Base-by-base conservation (phyloP, 495 filamentous ascomycete species). In the Aspergillus hancockii region DNA sequence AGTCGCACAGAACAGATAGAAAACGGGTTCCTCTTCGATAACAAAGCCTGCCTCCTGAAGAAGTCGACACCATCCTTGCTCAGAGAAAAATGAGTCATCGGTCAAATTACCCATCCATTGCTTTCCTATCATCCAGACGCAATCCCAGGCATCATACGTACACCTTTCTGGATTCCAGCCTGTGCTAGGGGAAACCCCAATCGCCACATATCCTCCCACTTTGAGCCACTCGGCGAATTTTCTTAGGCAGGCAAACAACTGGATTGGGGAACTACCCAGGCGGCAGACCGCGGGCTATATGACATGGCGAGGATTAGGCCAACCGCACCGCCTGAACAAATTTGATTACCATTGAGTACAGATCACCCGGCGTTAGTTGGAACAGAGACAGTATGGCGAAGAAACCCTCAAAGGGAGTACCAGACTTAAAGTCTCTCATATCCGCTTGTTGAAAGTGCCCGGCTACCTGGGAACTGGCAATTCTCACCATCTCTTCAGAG, bases 391-490 rank as follows among this genome's bases (percentile, higher is more conserved):
- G 38, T 9, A 54, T 65, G 8, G 59, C 63, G 25, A 66, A 49
- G 0, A 63, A 43, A 1, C 34, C 68, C 18, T 63, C 67, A 22
- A 63, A 59, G 12, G 14, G 28, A 1, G 49, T 31, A 3, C 19
- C 21, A 0, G 74, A 63, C 13, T 52, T 49, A 46, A 70, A 75
- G 5, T 54, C 50, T 1, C 64, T 61, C 34, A 75, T 69, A 45
- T 78, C 66, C 2, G 55, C 59, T 21, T 66, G 55, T 38, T 69
- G 54, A 21, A 79, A 77, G 0, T 23, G 50, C 0, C 68, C 74
- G n/a, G 70, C 63, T 4, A 78, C 71, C 18, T 66, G 66, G 36
- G 57, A 52, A 12, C 57, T 54, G 12, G 72, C 69, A 14, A 72
- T 47, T 4, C 58, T 58, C 8, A 78, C 57, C 74, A 79, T 77